These are phyloP conservation scores for Glycine soja DNA, from an alignment of 306 rosid species.

Conservation along the genomic window DNA sequence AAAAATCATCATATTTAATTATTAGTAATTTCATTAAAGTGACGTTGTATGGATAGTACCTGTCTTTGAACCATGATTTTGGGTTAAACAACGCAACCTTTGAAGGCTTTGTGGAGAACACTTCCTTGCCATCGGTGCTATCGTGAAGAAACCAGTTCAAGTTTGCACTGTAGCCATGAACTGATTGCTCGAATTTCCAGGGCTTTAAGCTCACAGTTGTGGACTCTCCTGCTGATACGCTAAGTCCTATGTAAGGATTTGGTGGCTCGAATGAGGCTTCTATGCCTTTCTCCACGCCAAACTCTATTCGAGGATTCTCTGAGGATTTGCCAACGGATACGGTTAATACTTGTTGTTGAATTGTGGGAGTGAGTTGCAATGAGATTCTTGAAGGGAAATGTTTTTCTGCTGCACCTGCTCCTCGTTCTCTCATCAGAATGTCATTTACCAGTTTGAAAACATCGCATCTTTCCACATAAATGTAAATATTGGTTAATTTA, in stretches of 20 bases:
- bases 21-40: no score
- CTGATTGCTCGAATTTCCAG: conserved; percentile 90
- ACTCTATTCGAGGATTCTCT: conserved; percentile 72
- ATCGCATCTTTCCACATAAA: conserved; percentile 62
- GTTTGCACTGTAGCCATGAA: conserved; percentile 76
- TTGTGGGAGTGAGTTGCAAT: conserved; percentile 75
- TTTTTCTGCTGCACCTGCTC: conserved; percentile 77
- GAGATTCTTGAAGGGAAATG: conserved; percentile 88
- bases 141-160: conserved; percentile 90
- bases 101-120: conserved; percentile 78
- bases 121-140: conserved; percentile 76
- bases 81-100: conserved; percentile 73
- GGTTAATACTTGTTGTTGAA: conserved; percentile 66
- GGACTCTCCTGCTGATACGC: conserved; percentile 71
- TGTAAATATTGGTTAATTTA: not conserved
- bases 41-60: conserved; percentile 9
- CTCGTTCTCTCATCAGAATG: conserved; percentile 67
- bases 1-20: no score
- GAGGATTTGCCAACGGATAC: conserved; percentile 89
- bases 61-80: conserved; percentile 77
- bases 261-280: conserved; percentile 81
- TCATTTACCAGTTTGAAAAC: conserved; percentile 73
- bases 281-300: conserved; percentile 65
- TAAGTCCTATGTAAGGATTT: conserved; percentile 66
- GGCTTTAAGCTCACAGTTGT: conserved; percentile 72